These are phyloP conservation scores for Candida insectorum DNA, from an alignment of 805 yeast species.

Conservation along the genomic window DNA sequence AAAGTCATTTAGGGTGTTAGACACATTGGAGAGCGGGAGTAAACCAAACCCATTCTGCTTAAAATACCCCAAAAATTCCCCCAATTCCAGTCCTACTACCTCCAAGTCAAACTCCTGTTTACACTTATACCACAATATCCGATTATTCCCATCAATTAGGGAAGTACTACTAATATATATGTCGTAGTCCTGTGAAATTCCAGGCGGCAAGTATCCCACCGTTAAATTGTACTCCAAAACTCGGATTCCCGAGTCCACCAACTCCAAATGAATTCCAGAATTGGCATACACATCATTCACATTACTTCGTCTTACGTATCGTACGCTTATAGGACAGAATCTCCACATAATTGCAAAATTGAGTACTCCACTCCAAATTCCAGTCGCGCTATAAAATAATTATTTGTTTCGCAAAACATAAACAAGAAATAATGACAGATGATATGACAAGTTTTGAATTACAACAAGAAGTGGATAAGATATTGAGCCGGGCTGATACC, in stretches of 20 bases:
- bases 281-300: conserved; percentile 14
- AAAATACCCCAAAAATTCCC: conserved; percentile 15
- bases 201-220: conserved; percentile 13
- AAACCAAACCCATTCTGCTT: conserved; percentile 19
- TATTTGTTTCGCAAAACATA: no score
- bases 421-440: conserved; percentile 5
- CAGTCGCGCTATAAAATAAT: no score
- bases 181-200: conserved; percentile 4
- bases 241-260: background rate
- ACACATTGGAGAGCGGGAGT: conserved; percentile 16
- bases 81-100: conserved; percentile 1
- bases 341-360: conserved; percentile 15
- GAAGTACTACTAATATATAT: conserved; percentile 9
- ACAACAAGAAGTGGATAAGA: conserved; percentile 10
- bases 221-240: conserved; percentile 15
- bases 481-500: conserved; percentile 5
- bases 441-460: conserved; percentile 10
- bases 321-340: conserved; percentile 18
- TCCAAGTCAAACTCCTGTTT: conserved; percentile 6
- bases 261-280: conserved; percentile 19
- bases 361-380: no score
- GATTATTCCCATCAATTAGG: conserved; percentile 6
- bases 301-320: conserved; percentile 12
- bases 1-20: conserved; percentile 2
- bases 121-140: conserved; percentile 14